Percentiles rank a stretch among this genome's conserved stretches.
Evolutionary conservation across 139 green algal species (phyloP).

Genomic region (Micromonas pusilla): DNA sequence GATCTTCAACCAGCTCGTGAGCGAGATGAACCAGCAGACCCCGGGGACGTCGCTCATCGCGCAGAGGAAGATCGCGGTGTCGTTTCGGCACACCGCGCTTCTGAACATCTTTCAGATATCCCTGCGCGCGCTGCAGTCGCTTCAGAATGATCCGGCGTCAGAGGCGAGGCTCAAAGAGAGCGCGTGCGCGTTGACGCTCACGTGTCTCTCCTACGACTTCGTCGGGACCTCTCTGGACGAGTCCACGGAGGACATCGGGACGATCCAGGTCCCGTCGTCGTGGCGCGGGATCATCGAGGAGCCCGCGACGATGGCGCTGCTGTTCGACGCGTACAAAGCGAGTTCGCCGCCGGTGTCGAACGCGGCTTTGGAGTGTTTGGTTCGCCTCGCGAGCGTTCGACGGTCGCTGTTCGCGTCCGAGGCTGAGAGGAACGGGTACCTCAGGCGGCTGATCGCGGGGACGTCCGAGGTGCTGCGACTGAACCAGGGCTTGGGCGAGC

Average conservation of each 20-base stretch:
- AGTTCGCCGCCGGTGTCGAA: slow-evolving; percentile 71
- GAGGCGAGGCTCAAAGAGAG: slow-evolving; percentile 72
- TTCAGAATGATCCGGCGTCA: slow-evolving; percentile 38
- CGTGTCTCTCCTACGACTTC: slow-evolving; percentile 95
- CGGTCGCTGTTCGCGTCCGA: slow-evolving; percentile 85
- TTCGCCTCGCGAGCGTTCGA: slow-evolving; percentile 80
- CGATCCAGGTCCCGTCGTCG: slow-evolving; percentile 73
- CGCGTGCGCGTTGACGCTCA: slow-evolving; percentile 62
- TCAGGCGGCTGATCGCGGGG: slow-evolving; percentile 66
- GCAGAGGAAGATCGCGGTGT: slow-evolving; percentile 78
- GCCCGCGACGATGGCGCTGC: slow-evolving; percentile 72
- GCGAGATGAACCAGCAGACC: slow-evolving; percentile 82
- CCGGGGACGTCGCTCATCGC: slow-evolving; percentile 79
- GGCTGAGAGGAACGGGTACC: slow-evolving; percentile 52
- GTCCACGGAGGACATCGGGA: slow-evolving; percentile 84
- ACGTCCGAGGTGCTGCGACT: slow-evolving; percentile 47
- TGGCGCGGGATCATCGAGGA: slow-evolving; percentile 63
- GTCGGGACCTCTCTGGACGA: slow-evolving; percentile 94
- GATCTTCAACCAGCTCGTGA: slow-evolving; percentile 79
- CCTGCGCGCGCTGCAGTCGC: slow-evolving; percentile 48
- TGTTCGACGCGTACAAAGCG: slow-evolving; percentile 79
- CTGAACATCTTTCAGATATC: slow-evolving; percentile 59
- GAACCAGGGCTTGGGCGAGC: slow-evolving; percentile 68
- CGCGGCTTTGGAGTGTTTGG: slow-evolving; percentile 52
- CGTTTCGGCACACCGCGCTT: slow-evolving; percentile 61